Conservation (phyloP, 129 eudicot species). For the Flaveria linearis region DNA sequence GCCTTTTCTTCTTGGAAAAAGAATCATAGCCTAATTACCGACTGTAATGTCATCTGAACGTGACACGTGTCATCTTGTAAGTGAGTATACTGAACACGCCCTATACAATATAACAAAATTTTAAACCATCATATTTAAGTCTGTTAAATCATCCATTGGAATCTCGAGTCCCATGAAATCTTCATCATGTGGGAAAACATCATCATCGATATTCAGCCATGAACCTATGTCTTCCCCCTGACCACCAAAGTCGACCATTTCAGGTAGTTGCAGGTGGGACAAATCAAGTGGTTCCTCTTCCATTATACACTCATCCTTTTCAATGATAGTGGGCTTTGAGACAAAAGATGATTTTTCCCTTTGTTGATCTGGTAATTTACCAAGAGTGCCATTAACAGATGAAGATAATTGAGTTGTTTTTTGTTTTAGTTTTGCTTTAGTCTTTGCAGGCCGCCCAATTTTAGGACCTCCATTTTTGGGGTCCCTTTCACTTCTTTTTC, state of each 20-base stretch:
- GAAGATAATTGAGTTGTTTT: conserved; percentile 71
- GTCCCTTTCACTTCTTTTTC: conserved; percentile 88
- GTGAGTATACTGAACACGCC: conserved; percentile 37
- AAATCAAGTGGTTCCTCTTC: conserved; percentile 64
- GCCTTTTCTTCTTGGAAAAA: conserved; percentile 29
- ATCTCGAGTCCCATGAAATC: conserved; percentile 84
- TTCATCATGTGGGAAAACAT: conserved; percentile 55
- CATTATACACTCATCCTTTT: conserved; percentile 40
- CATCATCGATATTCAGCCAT: conserved; percentile 88
- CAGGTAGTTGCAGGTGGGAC: conserved; percentile 67
- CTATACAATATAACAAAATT: conserved; percentile 48
- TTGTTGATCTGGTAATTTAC: conserved; percentile 56
- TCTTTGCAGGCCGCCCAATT: conserved; percentile 69
- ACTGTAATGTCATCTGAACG: conserved; percentile 24
- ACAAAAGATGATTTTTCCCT: conserved; percentile 41
- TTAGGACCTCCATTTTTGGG: conserved; percentile 56
- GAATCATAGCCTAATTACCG: conserved; percentile 44
- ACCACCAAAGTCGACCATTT: conserved; percentile 69
- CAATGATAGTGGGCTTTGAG: conserved; percentile 36
- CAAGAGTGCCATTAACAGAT: conserved; percentile 53
- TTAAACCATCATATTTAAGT: conserved; percentile 82
- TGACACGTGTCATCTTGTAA: conserved; percentile 33
- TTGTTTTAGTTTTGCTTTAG: conserved; percentile 69
- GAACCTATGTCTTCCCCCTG: conserved; percentile 79
- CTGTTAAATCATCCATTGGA: conserved; percentile 91